Evolutionary conservation across 78 protist species (phyloP).

Genomic region (Protostelium mycophagum): DNA sequence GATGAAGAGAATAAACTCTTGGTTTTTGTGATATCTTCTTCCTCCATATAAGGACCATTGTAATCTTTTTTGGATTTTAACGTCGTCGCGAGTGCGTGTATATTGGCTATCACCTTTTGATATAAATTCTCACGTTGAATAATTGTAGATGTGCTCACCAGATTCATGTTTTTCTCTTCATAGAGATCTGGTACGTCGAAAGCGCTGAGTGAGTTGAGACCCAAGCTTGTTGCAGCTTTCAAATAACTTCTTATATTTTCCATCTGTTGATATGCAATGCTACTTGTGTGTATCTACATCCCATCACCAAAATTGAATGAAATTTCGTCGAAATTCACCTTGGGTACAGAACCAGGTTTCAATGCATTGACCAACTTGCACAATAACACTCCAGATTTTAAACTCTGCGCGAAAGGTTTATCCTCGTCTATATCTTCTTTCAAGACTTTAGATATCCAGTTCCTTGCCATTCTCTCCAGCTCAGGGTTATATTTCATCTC

Average conservation of each 20-base stretch:
- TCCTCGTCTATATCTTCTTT: constrained; percentile 20
- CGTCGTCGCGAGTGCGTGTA: neutral
- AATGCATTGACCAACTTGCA: constrained; percentile 18
- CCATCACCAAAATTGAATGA: neutral
- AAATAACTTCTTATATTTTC: constrained; percentile 51
- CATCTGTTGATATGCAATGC: constrained; percentile 46
- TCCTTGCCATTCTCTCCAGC: constrained; percentile 31
- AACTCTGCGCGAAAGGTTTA: constrained; percentile 13
- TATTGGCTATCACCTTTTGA: neutral
- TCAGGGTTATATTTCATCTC: constrained; percentile 68
- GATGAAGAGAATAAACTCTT: neutral
- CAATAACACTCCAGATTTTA: constrained; percentile 50
- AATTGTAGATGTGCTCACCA: constrained; percentile 13
- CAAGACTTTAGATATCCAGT: constrained; percentile 31
- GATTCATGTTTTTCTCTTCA: constrained; percentile 53
- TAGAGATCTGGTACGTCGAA: constrained; percentile 52
- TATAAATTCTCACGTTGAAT: too few species aligned
- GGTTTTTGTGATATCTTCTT: neutral
- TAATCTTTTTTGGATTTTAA: neutral
- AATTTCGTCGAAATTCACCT: neutral
- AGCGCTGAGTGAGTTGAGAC: constrained; percentile 24
- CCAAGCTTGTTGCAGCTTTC: constrained; percentile 27
- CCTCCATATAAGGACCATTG: neutral
- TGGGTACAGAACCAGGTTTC: neutral
- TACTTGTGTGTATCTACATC: constrained; percentile 14